A percentile compares a stretch with the other conserved stretches of the same genome.
phyloP scores from a whole-genome alignment of 2,329 filamentous ascomycete genomes.

The Talaromyces pinophilus region DNA sequence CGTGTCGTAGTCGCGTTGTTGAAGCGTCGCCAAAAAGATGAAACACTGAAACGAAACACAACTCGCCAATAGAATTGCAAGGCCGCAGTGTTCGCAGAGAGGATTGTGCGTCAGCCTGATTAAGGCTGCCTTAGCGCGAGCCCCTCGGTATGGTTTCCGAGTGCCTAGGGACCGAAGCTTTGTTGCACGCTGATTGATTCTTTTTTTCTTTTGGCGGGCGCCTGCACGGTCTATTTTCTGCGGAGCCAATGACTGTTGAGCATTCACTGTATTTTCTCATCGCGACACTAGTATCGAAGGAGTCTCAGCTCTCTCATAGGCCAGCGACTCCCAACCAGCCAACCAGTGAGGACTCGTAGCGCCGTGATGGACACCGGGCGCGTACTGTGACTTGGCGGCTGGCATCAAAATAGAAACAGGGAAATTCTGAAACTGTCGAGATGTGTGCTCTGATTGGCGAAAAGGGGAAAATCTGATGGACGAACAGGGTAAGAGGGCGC shows the following conservation, averaged over 20 bases:
- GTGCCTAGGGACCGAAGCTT: neutral
- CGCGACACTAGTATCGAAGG: neutral
- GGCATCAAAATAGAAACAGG: slow-evolving; percentile 31
- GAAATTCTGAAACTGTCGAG: slow-evolving; percentile 28
- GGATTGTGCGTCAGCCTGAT: slow-evolving; percentile 16
- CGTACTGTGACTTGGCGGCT: slow-evolving; percentile 30
- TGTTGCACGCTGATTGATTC: slow-evolving; percentile 14
- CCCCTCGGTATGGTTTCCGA: slow-evolving; percentile 20
- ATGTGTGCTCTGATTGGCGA: slow-evolving; percentile 19
- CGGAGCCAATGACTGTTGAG: neutral
- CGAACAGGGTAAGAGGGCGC: slow-evolving; percentile 26
- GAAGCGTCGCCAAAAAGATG: slow-evolving; percentile 2
- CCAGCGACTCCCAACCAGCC: slow-evolving; percentile 21
- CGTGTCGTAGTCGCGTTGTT: slow-evolving; percentile 10
- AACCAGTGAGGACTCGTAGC: slow-evolving; percentile 28
- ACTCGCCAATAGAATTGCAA: neutral
- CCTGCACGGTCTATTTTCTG: neutral
- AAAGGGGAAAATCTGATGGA: slow-evolving; percentile 30
- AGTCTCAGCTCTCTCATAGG: slow-evolving; percentile 16
- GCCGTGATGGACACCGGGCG: slow-evolving; percentile 30
- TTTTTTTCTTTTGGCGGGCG: slow-evolving; percentile 1
- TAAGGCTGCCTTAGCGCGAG: slow-evolving; percentile 11
- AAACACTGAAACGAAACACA: slow-evolving; percentile 18
- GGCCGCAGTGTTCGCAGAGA: neutral
- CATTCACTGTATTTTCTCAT: neutral